Conservation (phyloP, 768 basidiomycete genomes). For the Pleurotus eryngii region DNA sequence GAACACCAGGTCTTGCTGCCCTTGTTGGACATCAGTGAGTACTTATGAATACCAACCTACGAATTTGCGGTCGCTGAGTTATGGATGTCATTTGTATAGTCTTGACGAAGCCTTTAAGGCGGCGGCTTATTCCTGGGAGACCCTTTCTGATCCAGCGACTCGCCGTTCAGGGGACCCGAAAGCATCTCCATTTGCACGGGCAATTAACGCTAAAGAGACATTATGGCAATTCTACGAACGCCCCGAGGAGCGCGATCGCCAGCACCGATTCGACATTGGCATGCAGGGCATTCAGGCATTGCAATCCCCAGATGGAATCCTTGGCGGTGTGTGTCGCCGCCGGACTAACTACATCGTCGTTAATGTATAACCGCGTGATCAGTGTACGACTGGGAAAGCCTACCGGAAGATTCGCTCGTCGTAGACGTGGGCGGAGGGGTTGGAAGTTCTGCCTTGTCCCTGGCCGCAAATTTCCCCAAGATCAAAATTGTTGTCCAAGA, state of each 20-base stretch:
- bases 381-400: slow-evolving; percentile 46
- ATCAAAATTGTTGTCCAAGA: slow-evolving; percentile 48
- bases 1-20: slow-evolving; percentile 22
- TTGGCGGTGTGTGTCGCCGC: slow-evolving; percentile 10
- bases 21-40: slow-evolving; percentile 22
- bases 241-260: slow-evolving; percentile 12
- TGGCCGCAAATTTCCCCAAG: slow-evolving; percentile 18
- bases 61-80: neutral
- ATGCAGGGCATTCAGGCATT: slow-evolving; percentile 19
- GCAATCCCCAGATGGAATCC: slow-evolving; percentile 14
- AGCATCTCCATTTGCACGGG: slow-evolving; percentile 21
- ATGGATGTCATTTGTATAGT: slow-evolving; percentile 11
- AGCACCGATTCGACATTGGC: slow-evolving; percentile 20
- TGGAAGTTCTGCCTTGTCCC: slow-evolving; percentile 27
- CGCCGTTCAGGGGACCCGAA: slow-evolving; percentile 21
- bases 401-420: slow-evolving; percentile 35
- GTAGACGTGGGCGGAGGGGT: slow-evolving; percentile 57
- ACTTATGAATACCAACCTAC: neutral
- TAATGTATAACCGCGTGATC: neutral
- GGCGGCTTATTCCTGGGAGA: slow-evolving; percentile 28
- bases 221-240: slow-evolving; percentile 17
- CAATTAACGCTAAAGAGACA: slow-evolving; percentile 15
- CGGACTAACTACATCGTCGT: neutral
- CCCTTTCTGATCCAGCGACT: slow-evolving; percentile 24
- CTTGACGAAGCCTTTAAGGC: slow-evolving; percentile 29